Evolutionary conservation across 2,329 filamentous ascomycete species (phyloP), one percentile per base, ranked within the genome.

Genomic region (Sporothrix schenckii): DNA sequence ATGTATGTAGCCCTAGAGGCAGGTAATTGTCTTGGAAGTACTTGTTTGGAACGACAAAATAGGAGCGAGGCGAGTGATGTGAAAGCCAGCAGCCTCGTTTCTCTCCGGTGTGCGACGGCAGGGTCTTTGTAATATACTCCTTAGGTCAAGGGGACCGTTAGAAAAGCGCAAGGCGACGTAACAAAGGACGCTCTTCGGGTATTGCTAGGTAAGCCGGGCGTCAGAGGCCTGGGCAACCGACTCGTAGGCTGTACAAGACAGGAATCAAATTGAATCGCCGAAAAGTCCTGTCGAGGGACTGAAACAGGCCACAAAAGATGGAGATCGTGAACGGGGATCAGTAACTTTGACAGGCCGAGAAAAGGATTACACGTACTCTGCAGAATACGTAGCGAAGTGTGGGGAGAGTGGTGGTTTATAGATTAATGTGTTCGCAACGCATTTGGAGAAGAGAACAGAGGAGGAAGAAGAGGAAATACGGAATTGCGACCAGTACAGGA

Each of bases 181-280:
- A 53, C 49, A 54, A 44, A 54, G 21, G 11, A 50, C 24, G 52
- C 50, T 56, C 14, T 53, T 58, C 50, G 27, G 60, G 68, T 30
- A 47, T 47, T 47, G 21, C 60, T 27, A 21, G 21, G 50, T 70
- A 58, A 56, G 41, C 68, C 41, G 53, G 56, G 49, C 60, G 58
- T 61, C 56, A 69, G 56, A 69, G 49, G 61, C 60, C 13, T 50
- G 49, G 21, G 68, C 49, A 52, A 21, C 50, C 34, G 58, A 41
- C 19, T 66, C 9, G 27, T 34, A 66, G 49, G 63, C 49, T 52
- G 63, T 19, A 21, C 27, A 30, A 58, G 44, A 24, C 44, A 24
- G 53, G 52, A 68, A 47, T 7, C 61, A 50, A 47, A 49, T 34
- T 30, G 19, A 66, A 66, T 50, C 24, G 44, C 61, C 44, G 61